Base-by-base conservation (phyloP, 805 yeast species). In the Candida incommunis region DNA sequence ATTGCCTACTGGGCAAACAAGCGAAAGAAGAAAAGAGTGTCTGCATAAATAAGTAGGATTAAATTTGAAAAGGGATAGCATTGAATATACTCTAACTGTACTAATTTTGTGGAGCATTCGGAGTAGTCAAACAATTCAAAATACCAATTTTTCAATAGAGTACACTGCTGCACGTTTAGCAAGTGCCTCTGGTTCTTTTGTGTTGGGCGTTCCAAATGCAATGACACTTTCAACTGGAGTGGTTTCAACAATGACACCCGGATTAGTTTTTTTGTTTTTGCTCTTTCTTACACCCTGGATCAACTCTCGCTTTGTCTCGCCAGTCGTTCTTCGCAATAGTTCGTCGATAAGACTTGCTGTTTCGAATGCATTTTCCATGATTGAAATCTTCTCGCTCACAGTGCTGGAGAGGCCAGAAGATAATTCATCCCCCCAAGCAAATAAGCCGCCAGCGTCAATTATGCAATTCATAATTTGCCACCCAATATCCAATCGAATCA, bases 381-480 rank as follows among this genome's bases (percentile, higher is more conserved):
- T 60, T 11, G 68, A 68, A 16, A 80, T 67, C 55, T 76, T 76
- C 15, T 57, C 48, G 24, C 65, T 66, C 22, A 82, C 63, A n/a
- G 69, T 64, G 16, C 50, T 58, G 40, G 69, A 62, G 46, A 80
- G 66, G 20, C 61, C 60, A 22, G 64, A 64, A 42, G 79, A 63
- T 29, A 74, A 68, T 4, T 74, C 71, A 29, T 68, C 65, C 43
- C 73, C 71, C 74, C 84, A 75, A 49, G 77, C 74, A 57, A 82
- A 74, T 41, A 83, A 63, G 1, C 92, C 92, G 44, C 79, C 80
- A 1, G 83, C 75, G 57, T 83, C 92, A 43, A 83, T 71, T 42
- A 82, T 70, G 21, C 79, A 68, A 46, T 78, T 73, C 40, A 82
- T 63, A n/a, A 82, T 62, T 43, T 70, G 72, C 71, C 76, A 77